A percentile compares a stretch with the other conserved stretches of the same genome.
phyloP scores from a whole-genome alignment of 805 yeast species.

The Teunomyces tritomae region DNA sequence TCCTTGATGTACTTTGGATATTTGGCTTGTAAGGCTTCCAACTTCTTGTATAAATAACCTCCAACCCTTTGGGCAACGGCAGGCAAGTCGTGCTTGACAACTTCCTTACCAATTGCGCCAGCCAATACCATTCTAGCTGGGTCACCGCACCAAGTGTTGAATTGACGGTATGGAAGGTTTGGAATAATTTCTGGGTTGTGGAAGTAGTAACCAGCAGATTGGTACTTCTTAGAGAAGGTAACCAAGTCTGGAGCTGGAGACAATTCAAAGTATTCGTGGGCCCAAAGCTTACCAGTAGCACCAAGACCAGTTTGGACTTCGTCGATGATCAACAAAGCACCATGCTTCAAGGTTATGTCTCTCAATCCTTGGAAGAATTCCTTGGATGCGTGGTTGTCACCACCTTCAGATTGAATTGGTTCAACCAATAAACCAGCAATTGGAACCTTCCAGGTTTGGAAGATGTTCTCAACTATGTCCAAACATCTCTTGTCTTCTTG shows the following conservation, averaged over 20 bases:
- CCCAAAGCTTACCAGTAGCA: conserved; percentile 85
- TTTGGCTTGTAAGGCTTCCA: conserved; percentile 50
- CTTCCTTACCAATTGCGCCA: conserved; percentile 67
- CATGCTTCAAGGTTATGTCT: conserved; percentile 68
- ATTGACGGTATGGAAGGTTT: conserved; percentile 78
- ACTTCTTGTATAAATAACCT: conserved; percentile 56
- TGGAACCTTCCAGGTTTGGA: conserved; percentile 67
- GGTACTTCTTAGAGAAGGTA: conserved; percentile 86
- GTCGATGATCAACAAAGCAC: conserved; percentile 71
- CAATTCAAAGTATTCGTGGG: conserved; percentile 80
- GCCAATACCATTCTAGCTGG: conserved; percentile 78
- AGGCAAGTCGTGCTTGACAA: conserved; percentile 57
- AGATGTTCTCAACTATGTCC: conserved; percentile 66
- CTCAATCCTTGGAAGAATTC: conserved; percentile 80
- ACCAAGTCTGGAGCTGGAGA: conserved; percentile 78
- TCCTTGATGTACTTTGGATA: conserved; percentile 53
- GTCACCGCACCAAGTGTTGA: conserved; percentile 94
- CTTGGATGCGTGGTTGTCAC: conserved; percentile 82
- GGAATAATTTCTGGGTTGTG: conserved; percentile 72
- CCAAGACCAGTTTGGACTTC: conserved; percentile 92
- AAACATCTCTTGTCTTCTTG: conserved; percentile 82
- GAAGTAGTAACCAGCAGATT: conserved; percentile 85
- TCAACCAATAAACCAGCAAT: conserved; percentile 88
- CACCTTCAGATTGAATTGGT: conserved; percentile 91
- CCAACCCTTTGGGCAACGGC: conserved; percentile 61